A percentile compares a stretch with the other conserved stretches of the same genome.
These are phyloP conservation scores for Aspergillus sp. DNA, from an alignment of 2,329 filamentous ascomycete genomes.

Conservation along the genomic window DNA sequence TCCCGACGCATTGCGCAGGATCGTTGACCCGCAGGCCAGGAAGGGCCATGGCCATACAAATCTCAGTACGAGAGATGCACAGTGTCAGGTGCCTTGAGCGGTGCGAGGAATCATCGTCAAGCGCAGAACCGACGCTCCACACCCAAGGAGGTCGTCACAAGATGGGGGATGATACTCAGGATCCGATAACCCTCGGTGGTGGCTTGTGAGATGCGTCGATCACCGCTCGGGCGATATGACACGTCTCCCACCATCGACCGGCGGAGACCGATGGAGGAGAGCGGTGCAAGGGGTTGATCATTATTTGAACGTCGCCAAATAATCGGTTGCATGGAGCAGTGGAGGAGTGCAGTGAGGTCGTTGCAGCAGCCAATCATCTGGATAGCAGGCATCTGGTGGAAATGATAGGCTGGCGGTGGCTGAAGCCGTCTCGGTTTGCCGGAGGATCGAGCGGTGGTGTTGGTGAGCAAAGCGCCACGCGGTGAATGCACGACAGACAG, in stretches of 20 bases:
- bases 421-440: slow-evolving; percentile 10
- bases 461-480: slow-evolving; percentile 2
- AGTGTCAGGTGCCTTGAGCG: neutral
- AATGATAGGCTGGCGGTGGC: slow-evolving; percentile 1
- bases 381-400: neutral
- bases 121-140: neutral
- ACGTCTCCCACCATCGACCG: neutral
- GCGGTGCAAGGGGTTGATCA: neutral
- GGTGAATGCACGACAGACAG: slow-evolving; percentile 12
- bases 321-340: neutral
- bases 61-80: too few species aligned
- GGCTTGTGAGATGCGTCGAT: neutral
- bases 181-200: neutral
- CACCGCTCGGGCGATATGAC: neutral
- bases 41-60: too few species aligned
- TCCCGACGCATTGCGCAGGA: too few species aligned
- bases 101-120: neutral
- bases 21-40: too few species aligned
- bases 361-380: slow-evolving; percentile 2
- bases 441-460: slow-evolving; percentile 1
- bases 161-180: neutral
- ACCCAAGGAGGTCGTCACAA: slow-evolving; percentile 1
- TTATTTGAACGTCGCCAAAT: neutral
- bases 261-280: neutral
- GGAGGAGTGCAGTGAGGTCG: neutral